A percentile compares a stretch with the other conserved stretches of the same genome.
These are phyloP conservation scores for Aspergillus hortae DNA, from an alignment of 2,329 filamentous ascomycete genomes.

Conservation along the genomic window DNA sequence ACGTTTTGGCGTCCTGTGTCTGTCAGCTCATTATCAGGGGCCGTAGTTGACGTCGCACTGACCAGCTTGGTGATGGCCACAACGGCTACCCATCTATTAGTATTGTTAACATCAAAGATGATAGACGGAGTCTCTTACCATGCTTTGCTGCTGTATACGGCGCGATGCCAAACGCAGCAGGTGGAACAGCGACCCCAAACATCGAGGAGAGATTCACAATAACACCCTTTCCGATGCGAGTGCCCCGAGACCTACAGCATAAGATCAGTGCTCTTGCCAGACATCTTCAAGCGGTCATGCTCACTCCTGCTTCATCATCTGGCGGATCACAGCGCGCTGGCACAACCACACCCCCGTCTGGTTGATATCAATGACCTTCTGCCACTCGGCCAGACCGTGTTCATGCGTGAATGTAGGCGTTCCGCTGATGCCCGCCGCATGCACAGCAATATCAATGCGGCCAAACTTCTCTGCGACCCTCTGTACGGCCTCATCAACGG, in stretches of 20 bases:
- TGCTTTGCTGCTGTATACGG: slow-evolving; percentile 25
- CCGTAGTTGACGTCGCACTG: not conserved
- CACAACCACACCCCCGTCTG: slow-evolving; percentile 57
- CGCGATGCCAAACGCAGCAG: slow-evolving; percentile 10
- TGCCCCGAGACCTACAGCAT: slow-evolving; percentile 10
- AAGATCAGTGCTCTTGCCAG: not conserved
- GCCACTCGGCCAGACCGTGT: slow-evolving; percentile 47
- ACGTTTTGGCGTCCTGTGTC: slow-evolving; percentile 42
- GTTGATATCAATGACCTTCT: slow-evolving; percentile 51
- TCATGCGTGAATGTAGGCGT: slow-evolving; percentile 44
- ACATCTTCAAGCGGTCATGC: not conserved
- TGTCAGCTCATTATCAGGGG: slow-evolving; percentile 4
- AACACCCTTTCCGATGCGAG: slow-evolving; percentile 18
- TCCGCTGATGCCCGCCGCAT: slow-evolving; percentile 53
- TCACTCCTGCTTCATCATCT: slow-evolving; percentile 25
- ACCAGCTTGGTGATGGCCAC: slow-evolving; percentile 24
- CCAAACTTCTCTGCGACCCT: slow-evolving; percentile 47
- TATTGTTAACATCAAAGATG: not conserved
- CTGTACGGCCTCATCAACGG: slow-evolving; percentile 44
- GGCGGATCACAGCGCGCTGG: slow-evolving; percentile 47
- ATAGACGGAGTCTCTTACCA: slow-evolving; percentile 9
- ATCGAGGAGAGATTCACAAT: slow-evolving; percentile 26
- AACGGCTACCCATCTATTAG: slow-evolving; percentile 14
- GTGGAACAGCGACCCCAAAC: slow-evolving; percentile 18
- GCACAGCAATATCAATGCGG: slow-evolving; percentile 54